A percentile compares a stretch with the other conserved stretches of the same genome.
phyloP scores from a whole-genome alignment of 2,329 filamentous ascomycete genomes.

The Orbilia quercus region DNA sequence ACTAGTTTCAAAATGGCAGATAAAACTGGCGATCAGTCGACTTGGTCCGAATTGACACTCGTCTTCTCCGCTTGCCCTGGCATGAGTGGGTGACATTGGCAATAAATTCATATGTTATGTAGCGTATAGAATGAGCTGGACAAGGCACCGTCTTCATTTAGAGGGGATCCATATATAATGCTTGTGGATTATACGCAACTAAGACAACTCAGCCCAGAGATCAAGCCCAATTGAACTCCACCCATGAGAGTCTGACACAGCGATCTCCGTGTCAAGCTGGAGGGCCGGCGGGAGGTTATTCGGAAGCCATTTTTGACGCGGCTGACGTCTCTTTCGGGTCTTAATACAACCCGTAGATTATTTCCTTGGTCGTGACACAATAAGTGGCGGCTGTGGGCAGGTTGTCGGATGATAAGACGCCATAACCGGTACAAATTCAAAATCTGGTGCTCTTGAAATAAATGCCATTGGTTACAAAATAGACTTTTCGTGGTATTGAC shows the following conservation, averaged over 20 bases:
- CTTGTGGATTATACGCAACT: not conserved
- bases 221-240: not conserved
- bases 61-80: not conserved
- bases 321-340: too few species aligned
- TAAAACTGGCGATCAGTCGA: not conserved
- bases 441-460: not conserved
- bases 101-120: not conserved
- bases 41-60: not conserved
- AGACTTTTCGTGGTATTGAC: constrained; percentile 11
- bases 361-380: too few species aligned
- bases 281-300: not conserved
- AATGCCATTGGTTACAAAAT: constrained; percentile 23
- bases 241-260: not conserved
- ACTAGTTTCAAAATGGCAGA: constrained; percentile 1
- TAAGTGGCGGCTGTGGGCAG: constrained; percentile 23
- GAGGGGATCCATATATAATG: constrained; percentile 14
- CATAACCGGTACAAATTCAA: not conserved
- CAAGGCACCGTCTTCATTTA: not conserved
- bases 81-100: constrained; percentile 4
- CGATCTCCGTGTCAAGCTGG: not conserved
- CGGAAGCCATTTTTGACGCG: too few species aligned
- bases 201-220: not conserved
- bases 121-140: not conserved
- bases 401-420: constrained; percentile 11
- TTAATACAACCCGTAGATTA: too few species aligned